Evolutionary conservation across 495 filamentous ascomycete species (phyloP).

Genomic region (Neurospora intermedia): DNA sequence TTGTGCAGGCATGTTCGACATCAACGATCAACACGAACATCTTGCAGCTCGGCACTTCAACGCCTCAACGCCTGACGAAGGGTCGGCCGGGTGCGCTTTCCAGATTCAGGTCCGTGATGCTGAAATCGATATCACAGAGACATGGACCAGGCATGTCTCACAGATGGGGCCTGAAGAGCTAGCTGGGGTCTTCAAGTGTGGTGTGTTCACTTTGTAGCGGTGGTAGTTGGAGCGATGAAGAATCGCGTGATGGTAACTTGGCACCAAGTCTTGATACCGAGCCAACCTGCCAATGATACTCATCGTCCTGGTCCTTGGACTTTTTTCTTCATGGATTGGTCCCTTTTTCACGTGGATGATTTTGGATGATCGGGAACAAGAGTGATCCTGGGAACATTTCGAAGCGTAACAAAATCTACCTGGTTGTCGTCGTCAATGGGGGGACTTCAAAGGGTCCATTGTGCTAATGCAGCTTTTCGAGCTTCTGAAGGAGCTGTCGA

Average conservation of each 20-base stretch:
- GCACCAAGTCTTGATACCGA: not conserved
- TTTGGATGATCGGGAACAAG: not conserved
- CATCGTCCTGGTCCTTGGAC: not conserved
- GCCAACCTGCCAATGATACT: not conserved
- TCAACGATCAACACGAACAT: not conserved
- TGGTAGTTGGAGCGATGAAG: not conserved
- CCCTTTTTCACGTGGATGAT: not conserved
- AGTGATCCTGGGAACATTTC: not conserved
- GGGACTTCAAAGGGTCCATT: not conserved
- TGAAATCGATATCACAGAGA: not conserved
- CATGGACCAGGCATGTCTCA: not conserved
- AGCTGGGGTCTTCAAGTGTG: not conserved
- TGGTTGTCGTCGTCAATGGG: not conserved
- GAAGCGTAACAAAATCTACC: not conserved
- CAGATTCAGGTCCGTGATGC: not conserved
- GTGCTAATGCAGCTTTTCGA: conserved; percentile 9
- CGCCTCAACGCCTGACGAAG: not conserved
- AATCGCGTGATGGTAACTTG: not conserved
- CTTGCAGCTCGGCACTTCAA: not conserved
- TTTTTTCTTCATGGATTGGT: not conserved
- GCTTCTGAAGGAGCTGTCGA: conserved; percentile 12
- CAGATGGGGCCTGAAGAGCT: not conserved
- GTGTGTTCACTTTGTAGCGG: not conserved
- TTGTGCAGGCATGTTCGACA: too few species aligned
- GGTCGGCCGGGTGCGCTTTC: not conserved